Percentiles rank a stretch among this genome's conserved stretches.
Conservation (phyloP, 1,139 yeast species). For the Taiozyma onychis region DNA sequence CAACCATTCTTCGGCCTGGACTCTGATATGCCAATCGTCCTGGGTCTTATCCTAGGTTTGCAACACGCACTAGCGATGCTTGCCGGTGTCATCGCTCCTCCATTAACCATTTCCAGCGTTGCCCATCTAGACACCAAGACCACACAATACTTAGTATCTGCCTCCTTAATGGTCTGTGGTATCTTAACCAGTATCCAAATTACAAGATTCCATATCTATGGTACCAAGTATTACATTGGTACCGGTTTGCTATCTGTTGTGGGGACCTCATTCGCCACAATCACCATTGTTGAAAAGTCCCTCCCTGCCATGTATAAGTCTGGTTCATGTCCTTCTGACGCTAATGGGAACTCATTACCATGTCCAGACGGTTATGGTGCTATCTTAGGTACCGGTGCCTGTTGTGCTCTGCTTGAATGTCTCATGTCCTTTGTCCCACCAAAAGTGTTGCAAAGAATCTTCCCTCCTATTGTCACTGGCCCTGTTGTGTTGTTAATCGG, state of each 20-base stretch:
- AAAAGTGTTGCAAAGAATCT: constrained; percentile 55
- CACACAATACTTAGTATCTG: constrained; percentile 70
- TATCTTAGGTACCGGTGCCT: constrained; percentile 66
- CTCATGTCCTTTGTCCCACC: constrained; percentile 73
- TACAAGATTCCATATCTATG: constrained; percentile 67
- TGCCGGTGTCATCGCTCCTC: constrained; percentile 86
- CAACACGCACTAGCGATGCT: constrained; percentile 87
- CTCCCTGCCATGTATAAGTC: constrained; percentile 72
- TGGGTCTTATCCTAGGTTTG: constrained; percentile 73
- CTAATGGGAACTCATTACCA: constrained; percentile 58
- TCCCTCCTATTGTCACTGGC: constrained; percentile 89
- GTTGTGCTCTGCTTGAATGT: constrained; percentile 71
- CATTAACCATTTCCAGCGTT: constrained; percentile 58
- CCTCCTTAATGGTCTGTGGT: constrained; percentile 72
- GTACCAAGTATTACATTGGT: constrained; percentile 71
- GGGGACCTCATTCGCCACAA: constrained; percentile 85
- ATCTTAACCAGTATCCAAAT: constrained; percentile 69
- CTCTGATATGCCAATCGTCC: constrained; percentile 69
- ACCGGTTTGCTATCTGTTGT: constrained; percentile 86
- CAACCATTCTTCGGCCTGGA: constrained; percentile 81
- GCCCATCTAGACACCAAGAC: constrained; percentile 49
- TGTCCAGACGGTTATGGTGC: constrained; percentile 91
- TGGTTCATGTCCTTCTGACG: constrained; percentile 59
- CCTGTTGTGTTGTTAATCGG: constrained; percentile 88
- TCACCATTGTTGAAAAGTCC: constrained; percentile 70